Base-by-base conservation (phyloP, 257 asterid genomes). In the Nicotiana paniculata region DNA sequence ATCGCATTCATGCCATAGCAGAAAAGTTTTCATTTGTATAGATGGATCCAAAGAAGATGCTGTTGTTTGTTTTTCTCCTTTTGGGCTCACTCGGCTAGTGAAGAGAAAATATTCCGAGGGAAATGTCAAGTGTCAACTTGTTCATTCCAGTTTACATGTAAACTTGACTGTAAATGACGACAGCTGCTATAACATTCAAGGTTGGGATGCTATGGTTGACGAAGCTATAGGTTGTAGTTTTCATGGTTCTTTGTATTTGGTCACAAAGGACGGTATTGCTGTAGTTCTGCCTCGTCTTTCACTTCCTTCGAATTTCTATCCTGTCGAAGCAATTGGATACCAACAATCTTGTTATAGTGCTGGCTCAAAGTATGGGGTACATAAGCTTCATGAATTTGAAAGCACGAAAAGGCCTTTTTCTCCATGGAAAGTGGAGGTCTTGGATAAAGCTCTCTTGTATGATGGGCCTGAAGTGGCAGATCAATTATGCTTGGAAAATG, bases 401-500 rank as follows among this genome's bases (percentile, higher is more conserved):
- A 81, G 86, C 83, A 63, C 58, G 32, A 86, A 80, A 92, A 88
- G 81, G 55, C 90, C 88, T 66, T 82, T 88, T 91, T 83, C 93
- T 69, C 95, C 97, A 81, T 93, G 97, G 98, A 92, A 94, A 89
- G 90, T 94, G 86, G 99, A 93, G 89, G 88, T 94, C 79, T 90
- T 94, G 97, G 99, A 94, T 89, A 90, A 91, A 89, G 92, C 90
- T 83, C 92, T 94, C 84, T 67, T 92, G 77, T 89, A 84, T 65
- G 99, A 96, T 88, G 92, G 95, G 76, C 95, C 93, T 48, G 93
- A 93, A 86, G 97, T 91, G 85, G 97, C 97, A 81, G 98, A 96
- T 86, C 87, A 86, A 80, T 85, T 96, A 82, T 96, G 97, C 91
- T 81, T 87, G 87, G 96, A 87, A 84, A 96, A 94, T 88, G 99